Evolutionary conservation across 768 basidiomycete genomes (phyloP).

Genomic region (Collybiopsis luxurians): DNA sequence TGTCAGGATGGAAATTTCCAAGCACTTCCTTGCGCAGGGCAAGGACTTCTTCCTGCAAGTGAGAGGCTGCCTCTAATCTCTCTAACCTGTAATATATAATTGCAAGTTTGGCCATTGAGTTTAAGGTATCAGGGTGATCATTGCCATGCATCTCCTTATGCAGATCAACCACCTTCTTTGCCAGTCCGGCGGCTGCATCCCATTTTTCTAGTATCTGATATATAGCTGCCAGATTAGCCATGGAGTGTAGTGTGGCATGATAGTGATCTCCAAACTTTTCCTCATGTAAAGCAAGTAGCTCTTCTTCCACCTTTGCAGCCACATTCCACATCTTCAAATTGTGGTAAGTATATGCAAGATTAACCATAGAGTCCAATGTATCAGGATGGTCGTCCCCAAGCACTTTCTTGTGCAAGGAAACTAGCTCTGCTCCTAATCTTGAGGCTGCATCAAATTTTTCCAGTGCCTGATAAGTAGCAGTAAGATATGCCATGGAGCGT

Average conservation of each 20-base stretch:
- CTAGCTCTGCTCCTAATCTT: not conserved
- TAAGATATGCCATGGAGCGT: not conserved
- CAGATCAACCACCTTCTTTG: too few relatives aligned
- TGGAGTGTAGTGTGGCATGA: not conserved
- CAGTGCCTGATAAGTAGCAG: not conserved
- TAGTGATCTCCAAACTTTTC: too few relatives aligned
- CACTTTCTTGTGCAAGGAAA: not conserved
- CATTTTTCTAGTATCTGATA: not conserved
- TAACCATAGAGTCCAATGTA: not conserved
- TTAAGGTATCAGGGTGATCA: slow-evolving; percentile 7
- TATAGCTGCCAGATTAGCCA: not conserved
- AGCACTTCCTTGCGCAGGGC: not conserved
- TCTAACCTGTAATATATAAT: slow-evolving; percentile 4
- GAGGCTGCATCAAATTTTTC: not conserved
- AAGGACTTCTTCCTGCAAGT: not conserved
- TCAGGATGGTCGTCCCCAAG: not conserved
- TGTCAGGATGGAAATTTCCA: slow-evolving; percentile 9
- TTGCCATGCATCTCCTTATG: not conserved
- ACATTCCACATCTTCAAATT: not conserved
- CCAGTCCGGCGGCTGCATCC: too few relatives aligned
- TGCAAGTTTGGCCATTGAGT: slow-evolving; percentile 8
- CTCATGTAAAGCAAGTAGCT: not conserved
- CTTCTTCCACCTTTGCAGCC: not conserved
- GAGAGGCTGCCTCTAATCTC: slow-evolving; percentile 1
- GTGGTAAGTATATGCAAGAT: not conserved